Percentiles rank a stretch among this genome's conserved stretches.
Evolutionary conservation across 192 early-diverging fungal species (phyloP).

Genomic region (Kickxella alabastrina): DNA sequence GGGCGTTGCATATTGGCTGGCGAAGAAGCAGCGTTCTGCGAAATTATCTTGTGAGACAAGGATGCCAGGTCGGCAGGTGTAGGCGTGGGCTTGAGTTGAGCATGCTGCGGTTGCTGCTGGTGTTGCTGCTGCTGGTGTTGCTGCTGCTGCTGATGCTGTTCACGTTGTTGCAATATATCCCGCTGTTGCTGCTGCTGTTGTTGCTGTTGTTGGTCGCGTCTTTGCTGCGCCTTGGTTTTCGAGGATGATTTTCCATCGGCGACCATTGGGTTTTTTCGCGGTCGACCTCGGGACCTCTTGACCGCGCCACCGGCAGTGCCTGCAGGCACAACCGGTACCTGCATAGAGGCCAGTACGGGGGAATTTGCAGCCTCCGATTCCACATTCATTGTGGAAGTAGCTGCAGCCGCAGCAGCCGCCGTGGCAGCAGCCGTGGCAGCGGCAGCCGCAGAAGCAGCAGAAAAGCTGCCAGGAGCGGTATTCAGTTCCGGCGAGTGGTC

Average conservation of each 20-base stretch:
- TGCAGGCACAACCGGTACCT: background rate
- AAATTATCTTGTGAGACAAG: constrained; percentile 44
- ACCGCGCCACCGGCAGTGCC: constrained; percentile 22
- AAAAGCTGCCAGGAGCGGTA: background rate
- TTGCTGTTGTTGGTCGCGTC: constrained; percentile 18
- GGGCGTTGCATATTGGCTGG: constrained; percentile 30
- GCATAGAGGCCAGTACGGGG: background rate
- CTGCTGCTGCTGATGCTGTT: constrained; percentile 11
- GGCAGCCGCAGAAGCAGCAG: constrained; percentile 6
- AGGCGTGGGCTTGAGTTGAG: constrained; percentile 14
- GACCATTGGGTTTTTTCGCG: constrained; percentile 43
- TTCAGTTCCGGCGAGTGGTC: constrained; percentile 43
- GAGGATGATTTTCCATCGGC: constrained; percentile 20
- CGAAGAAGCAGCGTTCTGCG: constrained; percentile 27
- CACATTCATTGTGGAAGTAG: background rate
- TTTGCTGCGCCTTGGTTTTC: constrained; percentile 24
- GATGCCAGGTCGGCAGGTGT: constrained; percentile 38
- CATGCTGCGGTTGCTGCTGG: constrained; percentile 4
- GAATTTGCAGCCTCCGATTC: background rate
- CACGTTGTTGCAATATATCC: constrained; percentile 17
- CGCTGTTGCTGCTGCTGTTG: constrained; percentile 13
- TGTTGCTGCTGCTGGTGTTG: constrained; percentile 13
- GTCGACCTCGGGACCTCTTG: constrained; percentile 41
- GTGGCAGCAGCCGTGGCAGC: background rate
- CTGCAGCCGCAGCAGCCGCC: constrained; percentile 1